Conservation (phyloP, 2,329 filamentous ascomycete species). For the Alternaria incomplexa region DNA sequence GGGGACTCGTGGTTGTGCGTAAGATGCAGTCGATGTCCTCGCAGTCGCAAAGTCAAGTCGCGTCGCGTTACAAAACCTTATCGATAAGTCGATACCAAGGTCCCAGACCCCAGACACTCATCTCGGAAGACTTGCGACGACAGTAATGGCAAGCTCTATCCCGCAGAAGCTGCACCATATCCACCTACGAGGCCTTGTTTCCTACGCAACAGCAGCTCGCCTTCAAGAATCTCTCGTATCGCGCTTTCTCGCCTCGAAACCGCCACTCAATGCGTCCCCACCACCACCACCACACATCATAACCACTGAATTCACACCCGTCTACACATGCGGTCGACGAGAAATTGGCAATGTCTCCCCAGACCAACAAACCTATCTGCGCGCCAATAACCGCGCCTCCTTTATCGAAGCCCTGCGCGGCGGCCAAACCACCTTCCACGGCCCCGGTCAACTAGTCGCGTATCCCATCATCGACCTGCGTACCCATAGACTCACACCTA, state of each 20-base stretch:
- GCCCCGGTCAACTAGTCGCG: slow-evolving; percentile 89
- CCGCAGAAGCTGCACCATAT: slow-evolving; percentile 64
- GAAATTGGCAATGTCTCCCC: slow-evolving; percentile 63
- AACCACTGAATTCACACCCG: slow-evolving; percentile 80
- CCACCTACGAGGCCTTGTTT: slow-evolving; percentile 60
- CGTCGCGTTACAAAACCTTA: slow-evolving; percentile 21
- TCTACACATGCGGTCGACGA: slow-evolving; percentile 89
- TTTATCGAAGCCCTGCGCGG: slow-evolving; percentile 78
- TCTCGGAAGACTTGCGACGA: slow-evolving; percentile 2
- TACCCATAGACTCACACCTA: slow-evolving; percentile 69
- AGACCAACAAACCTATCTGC: slow-evolving; percentile 52
- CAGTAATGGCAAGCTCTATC: slow-evolving; percentile 47
- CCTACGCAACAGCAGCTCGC: slow-evolving; percentile 61
- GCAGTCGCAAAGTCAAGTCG: slow-evolving; percentile 12
- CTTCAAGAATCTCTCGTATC: slow-evolving; percentile 65
- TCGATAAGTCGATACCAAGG: slow-evolving; percentile 13
- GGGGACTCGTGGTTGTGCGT: neutral
- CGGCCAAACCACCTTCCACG: slow-evolving; percentile 93
- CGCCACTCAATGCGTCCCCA: slow-evolving; percentile 49
- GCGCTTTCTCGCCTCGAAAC: slow-evolving; percentile 67
- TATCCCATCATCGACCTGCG: slow-evolving; percentile 89
- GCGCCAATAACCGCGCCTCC: slow-evolving; percentile 57
- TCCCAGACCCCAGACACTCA: neutral
- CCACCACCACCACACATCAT: slow-evolving; percentile 72
- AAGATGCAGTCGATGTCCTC: neutral